phyloP scores from a whole-genome alignment of 2,329 filamentous ascomycete species.

The Ascochyta lentis region DNA sequence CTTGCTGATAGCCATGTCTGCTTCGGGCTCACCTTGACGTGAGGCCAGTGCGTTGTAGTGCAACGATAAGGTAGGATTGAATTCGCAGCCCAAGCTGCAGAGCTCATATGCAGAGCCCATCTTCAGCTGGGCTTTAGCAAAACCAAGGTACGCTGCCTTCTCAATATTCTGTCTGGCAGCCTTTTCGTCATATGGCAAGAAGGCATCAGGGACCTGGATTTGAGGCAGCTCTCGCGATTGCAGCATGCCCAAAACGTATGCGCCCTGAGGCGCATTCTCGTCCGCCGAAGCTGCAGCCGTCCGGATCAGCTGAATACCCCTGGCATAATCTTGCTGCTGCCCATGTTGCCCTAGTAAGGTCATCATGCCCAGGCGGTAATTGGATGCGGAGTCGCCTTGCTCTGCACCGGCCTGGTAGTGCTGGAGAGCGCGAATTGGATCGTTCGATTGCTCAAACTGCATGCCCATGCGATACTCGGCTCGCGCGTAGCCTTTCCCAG shows the following conservation, averaged over 20 bases:
- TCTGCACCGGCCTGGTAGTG: conserved; percentile 87
- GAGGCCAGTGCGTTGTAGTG: conserved; percentile 96
- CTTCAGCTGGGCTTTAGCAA: conserved; percentile 94
- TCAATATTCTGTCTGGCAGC: conserved; percentile 87
- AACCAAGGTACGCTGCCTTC: conserved; percentile 94
- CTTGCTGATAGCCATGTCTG: conserved; percentile 94
- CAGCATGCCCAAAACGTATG: conserved; percentile 95
- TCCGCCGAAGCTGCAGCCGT: conserved; percentile 85
- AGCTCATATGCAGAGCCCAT: conserved; percentile 97
- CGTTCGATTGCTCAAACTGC: conserved; percentile 95
- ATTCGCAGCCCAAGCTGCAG: conserved; percentile 91
- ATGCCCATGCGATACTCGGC: conserved; percentile 98
- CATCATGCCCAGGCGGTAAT: conserved; percentile 94
- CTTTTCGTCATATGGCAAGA: conserved; percentile 74
- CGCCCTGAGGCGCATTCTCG: conserved; percentile 95
- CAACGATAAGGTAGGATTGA: conserved; percentile 88
- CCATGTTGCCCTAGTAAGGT: conserved; percentile 92
- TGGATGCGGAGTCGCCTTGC: conserved; percentile 84
- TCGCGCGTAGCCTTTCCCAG: conserved; percentile 82
- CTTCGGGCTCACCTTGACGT: conserved; percentile 89
- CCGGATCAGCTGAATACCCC: conserved; percentile 82
- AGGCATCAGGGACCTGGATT: conserved; percentile 76
- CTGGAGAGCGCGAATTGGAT: conserved; percentile 86
- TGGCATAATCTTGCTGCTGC: conserved; percentile 79
- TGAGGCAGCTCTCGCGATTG: conserved; percentile 90